Base-by-base conservation (phyloP, 495 filamentous ascomycete species). In the Lasiosphaeris hirsuta region DNA sequence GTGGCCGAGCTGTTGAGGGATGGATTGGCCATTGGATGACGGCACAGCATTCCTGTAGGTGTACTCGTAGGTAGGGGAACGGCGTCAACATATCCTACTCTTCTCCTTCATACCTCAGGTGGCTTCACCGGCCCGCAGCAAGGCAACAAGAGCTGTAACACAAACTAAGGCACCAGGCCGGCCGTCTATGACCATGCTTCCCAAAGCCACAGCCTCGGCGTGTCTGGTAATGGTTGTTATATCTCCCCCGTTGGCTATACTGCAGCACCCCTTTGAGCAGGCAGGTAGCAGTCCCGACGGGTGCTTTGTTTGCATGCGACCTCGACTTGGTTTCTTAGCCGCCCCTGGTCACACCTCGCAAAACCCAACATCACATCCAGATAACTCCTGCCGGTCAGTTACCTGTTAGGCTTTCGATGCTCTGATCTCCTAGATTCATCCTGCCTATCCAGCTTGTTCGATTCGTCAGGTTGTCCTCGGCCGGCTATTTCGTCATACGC, bases 281-380 rank as follows among this genome's bases (percentile, higher is more conserved):
- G 23, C 5, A 30, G 43, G 43, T 45, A 23, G 30, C 43, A 45
- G 30, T 45, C 43, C 18, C 43, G 30, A 35, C 34, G n/a, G 34
- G 34, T 39, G 34, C 17, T 36, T 11, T n/a, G 13, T 11, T 46
- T 55, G 53, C 34, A 55, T 46, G 53, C 53, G 34, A 55, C 53
- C 53, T 55, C 53, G 41, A 42, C 53, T 55, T 55, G 40, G 41
- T 55, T 55, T 17, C 41, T 46, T 55, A 55, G 42, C 53, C 52
- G 52, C 52, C 53, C 53, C 53, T 41, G 53, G 53, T 55, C 53
- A 55, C 53, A 55, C 41, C 53, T 55, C 35, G 53, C 53, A 47
- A 30, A 30, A 39, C 49, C 34, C 14, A 51, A 33, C 42, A 47
- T 30, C 42, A 47, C 5, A 30, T 5, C 23, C 40, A 39, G 53